These are phyloP conservation scores for Nicotiana rustica DNA, from an alignment of 305 asterid species.

Conservation along the genomic window DNA sequence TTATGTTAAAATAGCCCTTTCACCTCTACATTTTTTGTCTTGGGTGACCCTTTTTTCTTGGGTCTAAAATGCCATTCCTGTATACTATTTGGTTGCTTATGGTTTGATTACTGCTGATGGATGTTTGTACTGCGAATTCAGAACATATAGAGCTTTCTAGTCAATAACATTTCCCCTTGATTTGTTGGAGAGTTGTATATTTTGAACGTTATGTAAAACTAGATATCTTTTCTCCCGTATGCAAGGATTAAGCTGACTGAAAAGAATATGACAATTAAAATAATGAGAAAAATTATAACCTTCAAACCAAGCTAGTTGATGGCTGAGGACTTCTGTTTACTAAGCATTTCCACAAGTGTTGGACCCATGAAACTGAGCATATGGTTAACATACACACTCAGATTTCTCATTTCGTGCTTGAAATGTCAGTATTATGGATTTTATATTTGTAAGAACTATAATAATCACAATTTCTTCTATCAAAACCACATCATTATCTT, in stretches of 20 bases:
- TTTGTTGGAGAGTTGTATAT: not conserved
- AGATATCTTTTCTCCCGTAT: not conserved
- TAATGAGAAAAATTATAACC: not conserved
- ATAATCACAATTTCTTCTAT: conserved; percentile 51
- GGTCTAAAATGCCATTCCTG: not conserved
- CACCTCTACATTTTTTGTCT: not conserved
- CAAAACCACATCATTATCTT: conserved; percentile 46
- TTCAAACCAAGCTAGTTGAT: no score
- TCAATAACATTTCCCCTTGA: not conserved
- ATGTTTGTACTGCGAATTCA: not conserved
- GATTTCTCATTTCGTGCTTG: conserved; percentile 30
- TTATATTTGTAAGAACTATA: conserved; percentile 56
- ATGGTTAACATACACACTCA: not conserved
- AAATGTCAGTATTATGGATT: conserved; percentile 51
- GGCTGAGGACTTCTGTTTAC: no score
- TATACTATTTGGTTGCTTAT: not conserved
- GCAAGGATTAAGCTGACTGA: not conserved
- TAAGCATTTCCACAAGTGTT: no score
- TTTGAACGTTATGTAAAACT: not conserved
- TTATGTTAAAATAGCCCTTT: not conserved
- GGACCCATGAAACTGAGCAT: no score
- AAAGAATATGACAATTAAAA: not conserved
- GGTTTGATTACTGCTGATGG: not conserved
- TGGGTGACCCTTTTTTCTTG: not conserved
- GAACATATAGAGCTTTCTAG: not conserved